Base-by-base conservation (phyloP, 2,329 filamentous ascomycete species). In the Ophiostoma piceae region DNA sequence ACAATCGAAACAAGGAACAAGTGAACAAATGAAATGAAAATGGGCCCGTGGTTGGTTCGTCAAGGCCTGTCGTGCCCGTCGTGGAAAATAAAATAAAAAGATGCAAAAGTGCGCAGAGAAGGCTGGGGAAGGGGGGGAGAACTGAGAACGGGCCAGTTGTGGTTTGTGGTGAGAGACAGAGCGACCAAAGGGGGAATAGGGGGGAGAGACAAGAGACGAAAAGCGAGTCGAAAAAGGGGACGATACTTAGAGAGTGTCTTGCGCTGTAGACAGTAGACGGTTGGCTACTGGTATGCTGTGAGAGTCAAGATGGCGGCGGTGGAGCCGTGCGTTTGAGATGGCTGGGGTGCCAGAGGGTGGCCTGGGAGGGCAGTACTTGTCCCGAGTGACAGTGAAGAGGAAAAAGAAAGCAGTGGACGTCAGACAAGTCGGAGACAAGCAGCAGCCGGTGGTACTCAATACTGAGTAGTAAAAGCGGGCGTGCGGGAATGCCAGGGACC, bases 181-280 rank as follows among this genome's bases (percentile, higher is more conserved):
- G 62, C 22, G 66, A 22, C 67, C 68, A 67, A 71, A 71, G 69
- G 67, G 37, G 70, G 54, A 71, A 69, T 66, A 68, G 64, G 68
- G 70, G 67, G 65, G 51, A 57, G 35, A 71, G 64, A 16, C 29
- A 47, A 66, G 47, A 29, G 22, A n/a, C n/a, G 35, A 41, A 62
- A 66, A 65, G 43, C 12, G 35, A 39, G n/a, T 32, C n/a, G 57
- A 71, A 71, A 71, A 67, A 67, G 70, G 67, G 47, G 70, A 65
- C 51, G 35, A 39, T 41, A 51, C 35, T 5, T 14, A 37, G 26
- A 57, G 22, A 62, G 65, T 29, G 65, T 29, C 22, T 16, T 41
- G 32, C 16, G 16, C 39, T 66, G 64, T 19, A 22, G 35, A 35
- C 35, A 41, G 39, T 37, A 37, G 35, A 37, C 26, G 26, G 29